Evolutionary conservation across 768 basidiomycete species (phyloP).

Genomic region (Calvatia gigantea): DNA sequence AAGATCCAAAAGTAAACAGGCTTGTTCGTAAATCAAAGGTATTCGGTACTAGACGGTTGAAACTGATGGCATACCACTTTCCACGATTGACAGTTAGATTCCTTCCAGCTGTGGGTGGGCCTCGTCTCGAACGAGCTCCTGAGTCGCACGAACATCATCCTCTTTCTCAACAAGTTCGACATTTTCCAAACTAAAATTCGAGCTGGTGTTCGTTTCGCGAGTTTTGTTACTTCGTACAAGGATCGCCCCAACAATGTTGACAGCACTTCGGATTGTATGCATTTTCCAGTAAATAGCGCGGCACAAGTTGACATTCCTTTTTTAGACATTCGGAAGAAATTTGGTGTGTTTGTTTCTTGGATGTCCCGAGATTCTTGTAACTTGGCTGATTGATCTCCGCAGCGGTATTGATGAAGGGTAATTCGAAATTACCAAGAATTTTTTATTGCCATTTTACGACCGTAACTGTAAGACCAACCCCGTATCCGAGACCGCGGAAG

Average conservation of each 20-base stretch:
- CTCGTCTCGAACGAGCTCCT: conserved; percentile 72
- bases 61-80: neutral
- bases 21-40: conserved; percentile 35
- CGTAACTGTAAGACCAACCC: conserved; percentile 47
- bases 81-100: conserved; percentile 55
- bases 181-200: conserved; percentile 64
- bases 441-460: conserved; percentile 69
- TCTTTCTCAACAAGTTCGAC: conserved; percentile 84
- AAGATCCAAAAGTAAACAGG: conserved; percentile 62
- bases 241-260: conserved; percentile 69
- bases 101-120: conserved; percentile 70
- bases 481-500: neutral
- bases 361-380: neutral
- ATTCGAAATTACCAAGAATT: conserved; percentile 39
- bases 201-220: conserved; percentile 58
- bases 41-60: neutral
- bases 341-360: conserved; percentile 30
- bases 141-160: conserved; percentile 65
- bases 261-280: conserved; percentile 63
- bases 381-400: neutral
- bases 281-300: neutral
- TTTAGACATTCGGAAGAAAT: conserved; percentile 28
- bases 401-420: conserved; percentile 42
- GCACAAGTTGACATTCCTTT: conserved; percentile 28
- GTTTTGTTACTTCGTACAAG: conserved; percentile 71